Percentiles rank a stretch among this genome's conserved stretches.
These are phyloP conservation scores for Pichia sp. DNA, from an alignment of 1,139 yeast genomes.

Conservation along the genomic window DNA sequence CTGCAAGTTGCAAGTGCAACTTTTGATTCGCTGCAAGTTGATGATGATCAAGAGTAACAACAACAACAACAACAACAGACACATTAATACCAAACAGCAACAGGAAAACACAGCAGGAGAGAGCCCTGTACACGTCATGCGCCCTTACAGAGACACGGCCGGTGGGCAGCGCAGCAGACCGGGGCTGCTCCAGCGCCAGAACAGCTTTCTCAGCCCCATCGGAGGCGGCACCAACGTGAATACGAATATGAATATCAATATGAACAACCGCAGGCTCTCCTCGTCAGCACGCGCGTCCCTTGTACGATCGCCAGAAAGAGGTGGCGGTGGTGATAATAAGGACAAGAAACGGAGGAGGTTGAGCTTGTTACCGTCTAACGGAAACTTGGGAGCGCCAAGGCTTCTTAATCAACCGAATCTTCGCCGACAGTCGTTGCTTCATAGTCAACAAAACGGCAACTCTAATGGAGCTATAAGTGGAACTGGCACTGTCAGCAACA, in stretches of 20 bases:
- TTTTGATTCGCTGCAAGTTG: no score
- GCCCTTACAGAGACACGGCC: background rate
- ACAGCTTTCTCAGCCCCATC: constrained; percentile 12
- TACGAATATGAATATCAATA: no score
- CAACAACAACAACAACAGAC: no score
- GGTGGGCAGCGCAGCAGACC: background rate
- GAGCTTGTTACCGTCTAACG: constrained; percentile 24
- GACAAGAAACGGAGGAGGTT: constrained; percentile 21
- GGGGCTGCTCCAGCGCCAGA: constrained; percentile 7
- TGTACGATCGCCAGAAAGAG: constrained; percentile 10
- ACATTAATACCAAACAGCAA: no score
- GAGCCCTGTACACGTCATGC: no score
- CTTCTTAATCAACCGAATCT: constrained; percentile 19
- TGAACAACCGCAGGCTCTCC: background rate
- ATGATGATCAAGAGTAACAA: no score
- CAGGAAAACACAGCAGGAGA: no score
- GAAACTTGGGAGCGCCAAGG: constrained; percentile 25
- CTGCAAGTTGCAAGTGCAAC: no score
- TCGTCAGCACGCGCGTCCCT: constrained; percentile 3
- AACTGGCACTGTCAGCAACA: constrained; percentile 9
- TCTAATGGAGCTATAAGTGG: background rate
- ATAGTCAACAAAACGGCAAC: background rate
- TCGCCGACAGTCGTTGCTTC: constrained; percentile 16
- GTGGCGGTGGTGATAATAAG: background rate
- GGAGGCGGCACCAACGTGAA: background rate